Base-by-base conservation (phyloP, 305 asterid species). In the Stenogyne calaminthoides region DNA sequence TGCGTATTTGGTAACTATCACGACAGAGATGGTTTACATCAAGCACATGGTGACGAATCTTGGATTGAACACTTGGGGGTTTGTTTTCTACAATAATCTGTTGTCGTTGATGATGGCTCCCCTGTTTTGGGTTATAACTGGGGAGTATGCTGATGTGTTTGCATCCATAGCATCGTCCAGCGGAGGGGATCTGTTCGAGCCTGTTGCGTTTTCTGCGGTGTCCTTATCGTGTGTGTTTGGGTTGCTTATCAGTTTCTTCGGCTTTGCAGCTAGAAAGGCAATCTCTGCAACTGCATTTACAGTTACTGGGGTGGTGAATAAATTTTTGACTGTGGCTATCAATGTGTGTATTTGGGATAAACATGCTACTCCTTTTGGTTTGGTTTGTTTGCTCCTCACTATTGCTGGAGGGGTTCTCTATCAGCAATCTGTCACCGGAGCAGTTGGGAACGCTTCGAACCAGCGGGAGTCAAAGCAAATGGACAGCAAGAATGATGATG, bases 31-130 rank as follows among this genome's bases (percentile, higher is more conserved):
- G 99, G 99, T 95, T 42, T 95, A 95, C 78, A 92, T 95, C 68
- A 95, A 95, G 85, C 99, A 92, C 73, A 95, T 95, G 96, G 99
- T 95, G 47, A 92, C 97, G 6, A 95, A 89, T 85, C 88, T 95
- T 10, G 99, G 97, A 16, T 78, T 95, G 87, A 92, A 87, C 80
- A 95, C 99, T 11, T 92, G 99, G 98, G 99, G 99, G 6, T 95
- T 92, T 36, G 99, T 92, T 76, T 78, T 85, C 3, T 95, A 95
- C 82, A 95, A 92, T 75, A 92, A 95, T 69, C 83, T 89, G 42
- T 75, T 95, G 84, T 95, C 99, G 0, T 62, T 95, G 81, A 88
- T 90, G 99, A 89, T 92, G 87, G 97, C 97, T 5, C 99, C 98
- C 69, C 14, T 95, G 69, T 95, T 95, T 82, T 92, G 94, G 98